Evolutionary conservation across 2,329 filamentous ascomycete genomes (phyloP).

Genomic region (Colletotrichum orchidophilum): DNA sequence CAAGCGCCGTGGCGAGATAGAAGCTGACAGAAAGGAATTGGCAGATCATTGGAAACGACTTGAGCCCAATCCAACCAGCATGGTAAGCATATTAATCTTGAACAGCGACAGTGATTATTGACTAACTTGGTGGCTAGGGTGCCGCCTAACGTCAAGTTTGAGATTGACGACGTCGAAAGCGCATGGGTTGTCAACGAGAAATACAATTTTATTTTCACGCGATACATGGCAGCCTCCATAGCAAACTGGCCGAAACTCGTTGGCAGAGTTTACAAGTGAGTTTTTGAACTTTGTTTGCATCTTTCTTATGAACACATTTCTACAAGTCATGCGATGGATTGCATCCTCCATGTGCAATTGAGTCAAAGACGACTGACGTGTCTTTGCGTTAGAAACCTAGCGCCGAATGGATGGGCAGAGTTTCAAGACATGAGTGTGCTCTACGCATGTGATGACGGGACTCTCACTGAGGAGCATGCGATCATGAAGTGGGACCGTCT

Average conservation of each 20-base stretch:
- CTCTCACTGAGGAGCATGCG: constrained; percentile 22
- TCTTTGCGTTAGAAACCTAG: constrained; percentile 36
- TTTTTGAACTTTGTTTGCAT: background rate
- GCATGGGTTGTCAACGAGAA: constrained; percentile 37
- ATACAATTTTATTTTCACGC: constrained; percentile 49
- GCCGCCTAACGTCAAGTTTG: constrained; percentile 43
- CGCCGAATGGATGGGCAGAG: constrained; percentile 45
- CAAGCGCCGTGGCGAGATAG: background rate
- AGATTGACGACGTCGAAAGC: constrained; percentile 47
- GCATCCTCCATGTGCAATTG: too few relatives aligned
- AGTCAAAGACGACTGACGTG: too few relatives aligned
- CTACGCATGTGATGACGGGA: constrained; percentile 38
- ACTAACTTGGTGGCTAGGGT: constrained; percentile 28
- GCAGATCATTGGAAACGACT: constrained; percentile 38
- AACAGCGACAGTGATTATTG: too few relatives aligned
- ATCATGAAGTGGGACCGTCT: constrained; percentile 31
- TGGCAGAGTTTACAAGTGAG: constrained; percentile 35
- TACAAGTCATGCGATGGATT: too few relatives aligned
- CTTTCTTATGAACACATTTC: too few relatives aligned
- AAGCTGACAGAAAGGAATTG: background rate
- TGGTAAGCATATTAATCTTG: constrained; percentile 12
- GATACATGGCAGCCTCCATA: constrained; percentile 45
- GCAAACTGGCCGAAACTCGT: constrained; percentile 42
- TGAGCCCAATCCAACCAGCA: constrained; percentile 43
- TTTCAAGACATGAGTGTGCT: constrained; percentile 37